A percentile compares a stretch with the other conserved stretches of the same genome.
Conservation (phyloP, 2,329 filamentous ascomycete genomes). For the Fusarium proliferatum region DNA sequence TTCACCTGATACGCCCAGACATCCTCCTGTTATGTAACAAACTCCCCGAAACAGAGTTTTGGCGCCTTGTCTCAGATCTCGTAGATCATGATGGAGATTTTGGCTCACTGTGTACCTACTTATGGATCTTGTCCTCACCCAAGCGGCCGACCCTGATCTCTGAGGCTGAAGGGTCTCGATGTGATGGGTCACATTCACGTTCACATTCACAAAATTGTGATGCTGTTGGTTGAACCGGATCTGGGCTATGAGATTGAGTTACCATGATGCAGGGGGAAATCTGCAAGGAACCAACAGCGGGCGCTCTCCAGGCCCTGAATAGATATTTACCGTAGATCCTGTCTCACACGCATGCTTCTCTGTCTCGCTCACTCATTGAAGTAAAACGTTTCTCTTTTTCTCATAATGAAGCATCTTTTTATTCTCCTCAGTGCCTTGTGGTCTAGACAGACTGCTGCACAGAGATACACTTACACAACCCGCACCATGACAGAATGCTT, state of each 20-base stretch:
- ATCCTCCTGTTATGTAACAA: slow-evolving; percentile 7
- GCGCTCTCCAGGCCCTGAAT: slow-evolving; percentile 13
- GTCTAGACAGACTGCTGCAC: slow-evolving; percentile 24
- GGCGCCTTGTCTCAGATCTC: neutral
- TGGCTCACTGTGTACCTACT: slow-evolving; percentile 5
- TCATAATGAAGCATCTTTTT: slow-evolving; percentile 34
- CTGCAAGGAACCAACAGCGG: slow-evolving; percentile 25
- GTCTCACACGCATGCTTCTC: slow-evolving; percentile 20
- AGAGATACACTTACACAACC: slow-evolving; percentile 43
- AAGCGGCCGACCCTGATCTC: slow-evolving; percentile 18
- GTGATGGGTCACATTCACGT: neutral
- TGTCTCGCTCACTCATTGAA: slow-evolving; percentile 7
- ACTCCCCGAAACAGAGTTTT: slow-evolving; percentile 7
- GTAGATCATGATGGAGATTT: slow-evolving; percentile 9
- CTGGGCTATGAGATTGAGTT: slow-evolving; percentile 31
- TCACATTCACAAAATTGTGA: neutral
- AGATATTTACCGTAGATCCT: slow-evolving; percentile 38
- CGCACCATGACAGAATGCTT: slow-evolving; percentile 42
- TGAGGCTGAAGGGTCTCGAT: slow-evolving; percentile 9
- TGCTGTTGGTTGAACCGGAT: slow-evolving; percentile 9
- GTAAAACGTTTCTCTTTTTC: neutral
- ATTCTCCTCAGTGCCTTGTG: slow-evolving; percentile 18
- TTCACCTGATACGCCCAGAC: neutral
- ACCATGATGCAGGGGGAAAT: slow-evolving; percentile 17
- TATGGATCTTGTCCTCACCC: neutral